These are phyloP conservation scores for Xylaria scruposa DNA, from an alignment of 495 filamentous ascomycete species.

Conservation along the genomic window DNA sequence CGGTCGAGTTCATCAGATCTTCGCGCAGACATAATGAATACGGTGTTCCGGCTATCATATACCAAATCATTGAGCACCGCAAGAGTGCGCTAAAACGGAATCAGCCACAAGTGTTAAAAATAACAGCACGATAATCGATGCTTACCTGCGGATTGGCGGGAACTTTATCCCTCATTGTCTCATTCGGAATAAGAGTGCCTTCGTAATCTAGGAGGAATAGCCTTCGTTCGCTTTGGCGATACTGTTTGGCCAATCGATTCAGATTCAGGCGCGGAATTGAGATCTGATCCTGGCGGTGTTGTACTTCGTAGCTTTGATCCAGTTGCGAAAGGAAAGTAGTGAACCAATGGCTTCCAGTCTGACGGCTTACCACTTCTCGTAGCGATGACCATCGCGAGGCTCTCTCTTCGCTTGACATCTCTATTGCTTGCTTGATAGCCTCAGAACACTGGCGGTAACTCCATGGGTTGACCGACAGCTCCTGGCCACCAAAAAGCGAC, in stretches of 20 bases:
- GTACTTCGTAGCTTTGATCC: constrained; percentile 76
- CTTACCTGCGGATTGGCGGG: constrained; percentile 76
- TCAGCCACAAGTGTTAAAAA: constrained; percentile 12
- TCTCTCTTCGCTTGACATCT: constrained; percentile 76
- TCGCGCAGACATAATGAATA: constrained; percentile 91
- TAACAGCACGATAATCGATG: not conserved
- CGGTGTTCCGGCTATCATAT: constrained; percentile 76
- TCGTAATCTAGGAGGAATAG: constrained; percentile 93
- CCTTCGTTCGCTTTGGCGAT: constrained; percentile 66
- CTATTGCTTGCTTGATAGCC: constrained; percentile 80
- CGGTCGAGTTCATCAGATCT: constrained; percentile 86
- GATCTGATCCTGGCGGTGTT: constrained; percentile 79
- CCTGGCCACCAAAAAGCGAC: constrained; percentile 76
- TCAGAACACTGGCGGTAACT: constrained; percentile 84
- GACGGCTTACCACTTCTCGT: constrained; percentile 74
- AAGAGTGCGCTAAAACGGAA: constrained; percentile 63
- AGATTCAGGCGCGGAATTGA: constrained; percentile 83
- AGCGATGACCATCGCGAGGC: constrained; percentile 74
- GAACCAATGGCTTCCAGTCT: constrained; percentile 86
- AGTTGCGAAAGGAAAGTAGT: constrained; percentile 72
- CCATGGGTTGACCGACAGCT: constrained; percentile 91
- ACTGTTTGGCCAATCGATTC: constrained; percentile 65
- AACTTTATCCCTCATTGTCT: constrained; percentile 78
- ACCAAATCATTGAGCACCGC: constrained; percentile 80
- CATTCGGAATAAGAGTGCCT: constrained; percentile 86